These are phyloP conservation scores for Zopfia rhizophila DNA, from an alignment of 2,329 filamentous ascomycete genomes.

Conservation along the genomic window DNA sequence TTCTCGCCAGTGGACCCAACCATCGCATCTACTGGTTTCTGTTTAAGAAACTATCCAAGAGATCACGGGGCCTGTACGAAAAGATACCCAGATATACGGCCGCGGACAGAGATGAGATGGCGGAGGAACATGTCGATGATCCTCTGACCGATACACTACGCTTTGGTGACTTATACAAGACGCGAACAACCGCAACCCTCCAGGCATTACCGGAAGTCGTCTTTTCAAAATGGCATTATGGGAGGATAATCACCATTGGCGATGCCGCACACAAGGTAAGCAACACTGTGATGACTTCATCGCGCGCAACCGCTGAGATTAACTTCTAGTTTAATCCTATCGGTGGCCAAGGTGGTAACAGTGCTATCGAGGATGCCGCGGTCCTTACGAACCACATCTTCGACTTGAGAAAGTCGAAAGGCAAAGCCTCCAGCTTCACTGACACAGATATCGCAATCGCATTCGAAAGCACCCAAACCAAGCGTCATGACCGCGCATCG, in stretches of 20 bases:
- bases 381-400: constrained; percentile 45
- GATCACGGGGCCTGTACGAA: constrained; percentile 28
- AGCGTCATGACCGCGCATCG: too few relatives aligned
- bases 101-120: constrained; percentile 42
- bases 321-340: constrained; percentile 19
- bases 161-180: constrained; percentile 50
- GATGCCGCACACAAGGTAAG: constrained; percentile 57
- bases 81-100: constrained; percentile 45
- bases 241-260: constrained; percentile 53
- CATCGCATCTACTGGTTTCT: constrained; percentile 35
- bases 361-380: constrained; percentile 54
- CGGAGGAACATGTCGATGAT: constrained; percentile 34
- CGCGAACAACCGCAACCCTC: constrained; percentile 28
- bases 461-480: too few relatives aligned
- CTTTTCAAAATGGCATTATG: constrained; percentile 53
- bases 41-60: constrained; percentile 35
- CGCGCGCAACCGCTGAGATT: neutral
- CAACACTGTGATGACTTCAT: neutral
- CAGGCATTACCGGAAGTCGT: constrained; percentile 51
- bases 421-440: constrained; percentile 1
- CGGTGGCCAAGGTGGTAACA: constrained; percentile 54
- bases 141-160: constrained; percentile 38
- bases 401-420: neutral
- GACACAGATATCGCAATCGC: constrained; percentile 5
- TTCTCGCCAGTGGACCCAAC: constrained; percentile 27